Conservation (phyloP, 2,329 filamentous ascomycete genomes). For the Claviceps pusilla region DNA sequence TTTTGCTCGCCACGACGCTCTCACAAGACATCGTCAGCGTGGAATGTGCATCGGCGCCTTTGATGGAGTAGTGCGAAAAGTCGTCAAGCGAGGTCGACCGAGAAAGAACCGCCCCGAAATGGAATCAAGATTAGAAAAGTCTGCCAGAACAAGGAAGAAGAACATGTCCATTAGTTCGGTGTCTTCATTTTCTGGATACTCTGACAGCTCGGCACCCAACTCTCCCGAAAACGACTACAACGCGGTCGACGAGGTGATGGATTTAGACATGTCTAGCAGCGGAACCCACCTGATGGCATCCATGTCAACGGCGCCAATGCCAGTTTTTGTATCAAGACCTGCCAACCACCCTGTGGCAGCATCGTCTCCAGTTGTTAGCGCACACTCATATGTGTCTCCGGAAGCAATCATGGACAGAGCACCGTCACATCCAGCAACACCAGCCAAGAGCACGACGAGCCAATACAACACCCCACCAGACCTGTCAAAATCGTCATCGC, state of each 20-base stretch:
- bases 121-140: constrained; percentile 41
- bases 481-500: constrained; percentile 46
- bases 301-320: constrained; percentile 33
- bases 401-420: constrained; percentile 26
- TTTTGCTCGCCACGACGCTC: constrained; percentile 86
- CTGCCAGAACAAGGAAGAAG: constrained; percentile 41
- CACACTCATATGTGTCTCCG: constrained; percentile 33
- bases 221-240: constrained; percentile 36
- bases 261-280: constrained; percentile 20
- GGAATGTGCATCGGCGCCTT: constrained; percentile 96
- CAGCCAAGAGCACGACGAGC: constrained; percentile 35
- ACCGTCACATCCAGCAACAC: constrained; percentile 27
- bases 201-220: constrained; percentile 39
- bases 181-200: constrained; percentile 41
- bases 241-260: constrained; percentile 34
- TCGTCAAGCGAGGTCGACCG: constrained; percentile 48
- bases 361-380: constrained; percentile 26
- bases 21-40: constrained; percentile 84
- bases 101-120: constrained; percentile 45
- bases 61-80: constrained; percentile 53
- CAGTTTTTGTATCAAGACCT: constrained; percentile 16
- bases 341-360: constrained; percentile 19
- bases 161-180: constrained; percentile 31
- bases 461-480: constrained; percentile 44
- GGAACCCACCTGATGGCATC: constrained; percentile 16